These are phyloP conservation scores for Papiliotrema terrestris DNA, from an alignment of 1,284 basidiomycete species.

Conservation along the genomic window DNA sequence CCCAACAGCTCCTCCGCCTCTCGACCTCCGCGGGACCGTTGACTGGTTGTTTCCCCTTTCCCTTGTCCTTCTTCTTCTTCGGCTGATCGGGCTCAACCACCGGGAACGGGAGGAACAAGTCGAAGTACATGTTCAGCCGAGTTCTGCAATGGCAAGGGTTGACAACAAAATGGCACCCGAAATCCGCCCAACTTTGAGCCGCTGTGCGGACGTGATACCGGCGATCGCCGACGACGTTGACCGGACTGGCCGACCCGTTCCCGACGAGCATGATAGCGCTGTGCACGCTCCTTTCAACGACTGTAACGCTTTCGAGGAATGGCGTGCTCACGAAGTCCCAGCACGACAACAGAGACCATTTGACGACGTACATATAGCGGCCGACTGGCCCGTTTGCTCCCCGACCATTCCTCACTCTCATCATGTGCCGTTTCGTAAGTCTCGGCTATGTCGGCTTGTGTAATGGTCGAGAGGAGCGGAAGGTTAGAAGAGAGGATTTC, in stretches of 20 bases:
- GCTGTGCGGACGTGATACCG: background rate
- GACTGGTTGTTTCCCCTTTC: slow-evolving; percentile 32
- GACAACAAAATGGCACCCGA: background rate
- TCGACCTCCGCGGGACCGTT: background rate
- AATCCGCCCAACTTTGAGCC: too few species aligned
- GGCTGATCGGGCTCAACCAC: slow-evolving; percentile 13
- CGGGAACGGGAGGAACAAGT: slow-evolving; percentile 46
- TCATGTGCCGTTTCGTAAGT: slow-evolving; percentile 32
- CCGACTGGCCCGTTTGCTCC: background rate
- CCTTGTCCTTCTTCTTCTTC: slow-evolving; percentile 37
- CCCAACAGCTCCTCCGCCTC: slow-evolving; percentile 34
- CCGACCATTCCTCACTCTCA: background rate
- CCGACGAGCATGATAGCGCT: background rate
- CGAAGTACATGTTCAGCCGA: slow-evolving; percentile 48
- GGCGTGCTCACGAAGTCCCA: background rate
- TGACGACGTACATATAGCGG: background rate
- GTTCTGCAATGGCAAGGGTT: too few species aligned
- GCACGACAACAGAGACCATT: background rate
- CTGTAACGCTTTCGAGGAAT: background rate
- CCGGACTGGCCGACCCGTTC: background rate
- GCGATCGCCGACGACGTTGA: background rate
- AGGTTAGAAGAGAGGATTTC: too few species aligned
- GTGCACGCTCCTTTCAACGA: slow-evolving; percentile 1
- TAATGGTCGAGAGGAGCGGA: background rate
- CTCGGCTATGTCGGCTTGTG: background rate